These are phyloP conservation scores for Linum tenue DNA, from an alignment of 345 rosid species.

Conservation along the genomic window DNA sequence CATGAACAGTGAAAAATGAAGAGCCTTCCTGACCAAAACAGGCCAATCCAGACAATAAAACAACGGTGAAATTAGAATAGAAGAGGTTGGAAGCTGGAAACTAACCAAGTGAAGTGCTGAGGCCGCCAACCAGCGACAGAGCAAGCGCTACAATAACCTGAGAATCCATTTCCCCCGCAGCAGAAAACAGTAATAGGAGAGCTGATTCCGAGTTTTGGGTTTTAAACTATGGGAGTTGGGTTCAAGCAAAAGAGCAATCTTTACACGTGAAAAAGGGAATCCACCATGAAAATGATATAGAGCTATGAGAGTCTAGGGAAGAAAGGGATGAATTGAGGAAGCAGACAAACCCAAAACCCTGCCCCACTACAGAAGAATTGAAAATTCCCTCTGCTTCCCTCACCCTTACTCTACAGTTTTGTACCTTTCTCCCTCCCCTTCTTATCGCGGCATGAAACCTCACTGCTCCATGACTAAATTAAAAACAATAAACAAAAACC, in stretches of 20 bases:
- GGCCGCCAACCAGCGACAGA: conserved; percentile 26
- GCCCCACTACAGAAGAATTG: neutral
- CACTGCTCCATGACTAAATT: neutral
- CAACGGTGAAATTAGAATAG: no score
- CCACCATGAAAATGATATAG: no score
- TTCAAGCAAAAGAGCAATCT: neutral
- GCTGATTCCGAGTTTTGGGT: neutral
- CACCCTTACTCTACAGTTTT: conserved; percentile 11
- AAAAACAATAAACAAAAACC: neutral
- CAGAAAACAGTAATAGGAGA: neutral
- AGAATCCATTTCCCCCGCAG: conserved; percentile 47
- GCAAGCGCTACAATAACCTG: conserved; percentile 34
- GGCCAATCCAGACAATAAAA: no score
- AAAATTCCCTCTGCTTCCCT: neutral
- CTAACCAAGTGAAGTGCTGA: conserved; percentile 28
- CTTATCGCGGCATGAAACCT: neutral
- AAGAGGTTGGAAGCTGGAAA: neutral
- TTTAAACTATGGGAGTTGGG: neutral
- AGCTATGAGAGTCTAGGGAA: neutral
- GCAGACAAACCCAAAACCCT: neutral
- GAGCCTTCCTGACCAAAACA: no score
- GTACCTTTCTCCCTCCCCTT: neutral
- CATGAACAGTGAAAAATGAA: no score
- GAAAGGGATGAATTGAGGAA: neutral
- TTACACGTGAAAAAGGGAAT: no score